Conservation (phyloP, 1,284 basidiomycete species). For the Trichosporon sp. region DNA sequence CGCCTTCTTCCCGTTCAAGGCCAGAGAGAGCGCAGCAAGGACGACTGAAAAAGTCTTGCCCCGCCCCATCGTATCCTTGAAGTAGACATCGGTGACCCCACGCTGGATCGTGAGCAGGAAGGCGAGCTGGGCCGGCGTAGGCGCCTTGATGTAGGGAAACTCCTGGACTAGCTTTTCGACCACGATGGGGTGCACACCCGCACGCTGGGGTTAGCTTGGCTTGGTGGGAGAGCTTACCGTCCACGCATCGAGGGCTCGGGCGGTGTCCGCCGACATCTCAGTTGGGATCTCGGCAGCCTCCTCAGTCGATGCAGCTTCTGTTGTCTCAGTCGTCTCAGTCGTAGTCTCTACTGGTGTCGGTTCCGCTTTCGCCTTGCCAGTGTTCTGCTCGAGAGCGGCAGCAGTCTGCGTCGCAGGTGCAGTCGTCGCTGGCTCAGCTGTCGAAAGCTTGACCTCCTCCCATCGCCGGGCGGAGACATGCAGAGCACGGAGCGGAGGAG, state of each 20-base stretch:
- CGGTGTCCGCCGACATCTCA: not conserved
- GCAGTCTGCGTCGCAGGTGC: not conserved
- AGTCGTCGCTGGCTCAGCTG: not conserved
- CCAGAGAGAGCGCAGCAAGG: slow-evolving; percentile 36
- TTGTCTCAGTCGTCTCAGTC: not conserved
- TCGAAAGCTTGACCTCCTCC: not conserved
- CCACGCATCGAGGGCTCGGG: slow-evolving; percentile 22
- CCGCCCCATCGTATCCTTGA: slow-evolving; percentile 46
- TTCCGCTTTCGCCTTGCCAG: not conserved
- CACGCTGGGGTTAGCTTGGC: slow-evolving; percentile 25
- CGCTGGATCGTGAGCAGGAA: slow-evolving; percentile 37
- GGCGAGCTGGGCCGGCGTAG: slow-evolving; percentile 43
- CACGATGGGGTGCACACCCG: slow-evolving; percentile 21
- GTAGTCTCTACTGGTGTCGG: not conserved
- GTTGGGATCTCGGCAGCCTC: not conserved
- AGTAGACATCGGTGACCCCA: slow-evolving; percentile 39
- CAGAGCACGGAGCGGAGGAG: not conserved
- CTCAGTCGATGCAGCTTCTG: not conserved
- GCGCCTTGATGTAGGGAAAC: slow-evolving; percentile 37
- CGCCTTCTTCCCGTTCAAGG: slow-evolving; percentile 15
- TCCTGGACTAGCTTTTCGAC: slow-evolving; percentile 16
- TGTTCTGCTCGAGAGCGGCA: not conserved
- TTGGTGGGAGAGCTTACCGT: slow-evolving; percentile 18
- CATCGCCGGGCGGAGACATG: not conserved
- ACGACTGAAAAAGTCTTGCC: slow-evolving; percentile 41